phyloP scores from a whole-genome alignment of 1,284 basidiomycete species.

The Ceraceosorus guamensis region DNA sequence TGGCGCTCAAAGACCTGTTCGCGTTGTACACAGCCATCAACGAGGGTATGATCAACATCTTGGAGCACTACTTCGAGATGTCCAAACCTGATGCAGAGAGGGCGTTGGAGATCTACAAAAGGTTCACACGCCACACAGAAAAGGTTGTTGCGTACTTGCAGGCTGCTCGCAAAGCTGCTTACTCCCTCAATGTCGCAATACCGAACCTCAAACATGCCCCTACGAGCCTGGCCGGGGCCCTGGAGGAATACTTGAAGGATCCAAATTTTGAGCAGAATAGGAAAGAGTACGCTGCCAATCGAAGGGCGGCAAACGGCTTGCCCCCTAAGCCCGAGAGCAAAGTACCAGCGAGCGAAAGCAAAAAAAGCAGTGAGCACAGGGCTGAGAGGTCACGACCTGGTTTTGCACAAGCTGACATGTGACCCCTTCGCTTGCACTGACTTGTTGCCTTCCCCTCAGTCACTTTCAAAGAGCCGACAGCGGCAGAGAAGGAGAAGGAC shows the following conservation, averaged over 20 bases:
- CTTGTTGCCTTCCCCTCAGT: not conserved
- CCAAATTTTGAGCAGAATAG: conserved; percentile 93
- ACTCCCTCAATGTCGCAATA: conserved; percentile 82
- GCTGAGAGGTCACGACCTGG: too few species aligned
- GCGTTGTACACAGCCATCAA: conserved; percentile 94
- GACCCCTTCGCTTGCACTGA: not conserved
- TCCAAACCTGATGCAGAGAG: conserved; percentile 79
- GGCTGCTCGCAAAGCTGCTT: conserved; percentile 85
- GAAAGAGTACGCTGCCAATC: conserved; percentile 80
- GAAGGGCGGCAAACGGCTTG: conserved; percentile 51
- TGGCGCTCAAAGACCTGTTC: conserved; percentile 94
- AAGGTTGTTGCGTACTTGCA: conserved; percentile 85
- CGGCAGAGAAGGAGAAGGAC: conserved; percentile 18
- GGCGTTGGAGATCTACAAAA: conserved; percentile 80
- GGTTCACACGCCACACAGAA: conserved; percentile 91
- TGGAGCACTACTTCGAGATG: conserved; percentile 98
- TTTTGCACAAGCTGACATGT: not conserved
- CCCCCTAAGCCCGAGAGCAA: conserved; percentile 8
- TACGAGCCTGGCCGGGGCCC: conserved; percentile 78
- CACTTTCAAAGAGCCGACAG: conserved; percentile 25
- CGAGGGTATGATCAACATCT: conserved; percentile 92
- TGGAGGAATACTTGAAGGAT: conserved; percentile 92
- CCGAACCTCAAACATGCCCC: conserved; percentile 94
- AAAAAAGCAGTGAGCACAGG: conserved; percentile 15
- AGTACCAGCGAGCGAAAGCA: conserved; percentile 22